Percentiles rank a stretch among this genome's conserved stretches.
Evolutionary conservation across 2,329 filamentous ascomycete genomes (phyloP).

Genomic region (Torrubiellomyces zombiae): DNA sequence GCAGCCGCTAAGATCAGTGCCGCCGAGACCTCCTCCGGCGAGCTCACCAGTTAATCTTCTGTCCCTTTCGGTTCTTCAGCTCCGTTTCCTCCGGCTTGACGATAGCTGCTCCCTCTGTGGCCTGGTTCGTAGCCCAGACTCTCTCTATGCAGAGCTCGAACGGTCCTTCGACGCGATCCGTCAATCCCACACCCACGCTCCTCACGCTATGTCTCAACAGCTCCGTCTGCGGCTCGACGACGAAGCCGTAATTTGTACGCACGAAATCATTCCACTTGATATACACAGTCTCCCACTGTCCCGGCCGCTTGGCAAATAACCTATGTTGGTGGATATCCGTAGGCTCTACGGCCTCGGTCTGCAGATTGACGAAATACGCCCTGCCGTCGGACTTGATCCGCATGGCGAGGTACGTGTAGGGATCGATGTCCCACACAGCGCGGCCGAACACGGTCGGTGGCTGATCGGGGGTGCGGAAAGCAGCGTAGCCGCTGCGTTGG

Average conservation of each 20-base stretch:
- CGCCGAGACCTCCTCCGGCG: too few relatives aligned
- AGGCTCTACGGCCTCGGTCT: slow-evolving; percentile 83
- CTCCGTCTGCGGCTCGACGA: slow-evolving; percentile 84
- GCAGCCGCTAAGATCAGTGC: too few relatives aligned
- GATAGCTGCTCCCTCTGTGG: slow-evolving; percentile 9
- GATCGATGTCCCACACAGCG: slow-evolving; percentile 75
- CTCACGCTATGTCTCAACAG: slow-evolving; percentile 73
- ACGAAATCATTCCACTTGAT: slow-evolving; percentile 90
- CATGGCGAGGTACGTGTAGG: slow-evolving; percentile 73
- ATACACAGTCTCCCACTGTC: slow-evolving; percentile 89
- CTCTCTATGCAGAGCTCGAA: slow-evolving; percentile 76
- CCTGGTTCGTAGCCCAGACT: slow-evolving; percentile 74
- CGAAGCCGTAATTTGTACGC: slow-evolving; percentile 79
- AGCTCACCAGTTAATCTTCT: slow-evolving; percentile 22
- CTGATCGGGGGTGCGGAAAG: slow-evolving; percentile 70
- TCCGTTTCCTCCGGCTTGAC: slow-evolving; percentile 10
- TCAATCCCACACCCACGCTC: slow-evolving; percentile 74
- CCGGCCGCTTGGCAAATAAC: slow-evolving; percentile 59
- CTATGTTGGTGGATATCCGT: slow-evolving; percentile 95
- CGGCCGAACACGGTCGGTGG: slow-evolving; percentile 70
- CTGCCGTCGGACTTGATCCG: slow-evolving; percentile 81
- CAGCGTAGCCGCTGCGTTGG: slow-evolving; percentile 72
- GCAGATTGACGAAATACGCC: slow-evolving; percentile 87
- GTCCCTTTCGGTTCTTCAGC: slow-evolving; percentile 20
- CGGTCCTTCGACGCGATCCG: slow-evolving; percentile 73